Evolutionary conservation across 495 filamentous ascomycete species (phyloP), one percentile per base, ranked within the genome.

Genomic region (Hyaloscypha bicolor): DNA sequence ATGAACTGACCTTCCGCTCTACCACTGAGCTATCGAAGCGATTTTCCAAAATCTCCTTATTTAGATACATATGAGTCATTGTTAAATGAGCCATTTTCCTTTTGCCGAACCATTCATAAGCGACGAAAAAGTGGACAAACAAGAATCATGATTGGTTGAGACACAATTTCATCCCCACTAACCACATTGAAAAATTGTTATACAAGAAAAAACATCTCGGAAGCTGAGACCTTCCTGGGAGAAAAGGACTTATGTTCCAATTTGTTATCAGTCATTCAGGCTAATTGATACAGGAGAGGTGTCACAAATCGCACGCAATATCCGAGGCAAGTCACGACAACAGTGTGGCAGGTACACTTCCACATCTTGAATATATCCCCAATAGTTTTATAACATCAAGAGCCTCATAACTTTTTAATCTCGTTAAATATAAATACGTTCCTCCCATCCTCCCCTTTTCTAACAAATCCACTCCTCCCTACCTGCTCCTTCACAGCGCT

Each of bases 401-500:
- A 1, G 8, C 12, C 35, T 64, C 55, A 72, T 48, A 72, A 37
- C 30, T 69, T 72, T 39, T 6, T 63, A 37, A 4, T 35, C 19
- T 71, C 64, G 32, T 73, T 64, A 63, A 82, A 79, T 14, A 55
- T 68, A 72, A 84, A 84, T 45, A 82, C 57, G 71, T 80, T 81
- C 67, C 76, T 76, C 31, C 75, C 77, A 33, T 75, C 71, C 21
- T 76, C 68, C 14, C 64, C 73, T 33, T 60, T 67, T 42, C 62
- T 73, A 35, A 81, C 78, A 60, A 64, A 74, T 3, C 81, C 82
- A 11, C 25, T 72, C 55, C 76, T 75, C 5, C 82, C 81, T 62
- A 83, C 74, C 57, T 71, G 75, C 32, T 73, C 71, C 39, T 68
- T 68, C 6, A 21, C 32, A 14, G 33, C 33, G 60, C 69, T 84